Percentiles rank a stretch among this genome's conserved stretches.
Evolutionary conservation across 495 filamentous ascomycete species (phyloP).

Genomic region (Penicillium herquei): DNA sequence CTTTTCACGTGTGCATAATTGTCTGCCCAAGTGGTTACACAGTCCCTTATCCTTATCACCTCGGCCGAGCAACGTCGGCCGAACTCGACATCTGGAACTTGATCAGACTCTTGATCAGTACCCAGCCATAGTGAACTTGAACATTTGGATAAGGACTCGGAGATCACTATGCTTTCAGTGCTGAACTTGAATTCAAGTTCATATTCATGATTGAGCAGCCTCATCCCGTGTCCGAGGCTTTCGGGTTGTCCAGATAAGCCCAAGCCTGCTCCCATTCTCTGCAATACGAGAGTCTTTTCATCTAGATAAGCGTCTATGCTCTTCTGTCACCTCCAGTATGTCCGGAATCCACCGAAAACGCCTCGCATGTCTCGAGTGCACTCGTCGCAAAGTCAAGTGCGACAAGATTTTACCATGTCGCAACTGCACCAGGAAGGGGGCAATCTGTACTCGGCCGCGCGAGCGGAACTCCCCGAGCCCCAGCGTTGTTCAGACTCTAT

Average conservation of each 20-base stretch:
- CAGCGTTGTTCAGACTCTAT: constrained; percentile 1
- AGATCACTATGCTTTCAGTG: too few species aligned
- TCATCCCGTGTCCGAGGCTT: too few species aligned
- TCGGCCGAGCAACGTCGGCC: constrained; percentile 14
- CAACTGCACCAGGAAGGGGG: constrained; percentile 23
- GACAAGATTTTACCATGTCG: constrained; percentile 30
- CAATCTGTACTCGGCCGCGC: constrained; percentile 14
- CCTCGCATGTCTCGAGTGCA: constrained; percentile 29
- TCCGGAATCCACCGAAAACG: constrained; percentile 20
- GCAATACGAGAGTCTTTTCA: too few species aligned
- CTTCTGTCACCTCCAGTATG: constrained; percentile 1
- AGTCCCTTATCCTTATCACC: neutral
- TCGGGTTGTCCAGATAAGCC: constrained; percentile 7
- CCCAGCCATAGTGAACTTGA: too few species aligned
- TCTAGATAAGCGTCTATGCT: too few species aligned
- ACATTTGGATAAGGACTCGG: too few species aligned
- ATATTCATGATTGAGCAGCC: too few species aligned
- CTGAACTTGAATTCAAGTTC: too few species aligned
- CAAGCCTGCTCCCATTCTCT: neutral
- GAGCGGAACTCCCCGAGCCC: constrained; percentile 16
- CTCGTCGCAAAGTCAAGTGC: constrained; percentile 27
- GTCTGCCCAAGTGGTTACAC: neutral
- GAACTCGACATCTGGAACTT: neutral
- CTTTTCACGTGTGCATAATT: neutral
- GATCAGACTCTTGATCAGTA: too few species aligned